These are phyloP conservation scores for Ogataea sp. DNA, from an alignment of 805 yeast species.

Conservation along the genomic window DNA sequence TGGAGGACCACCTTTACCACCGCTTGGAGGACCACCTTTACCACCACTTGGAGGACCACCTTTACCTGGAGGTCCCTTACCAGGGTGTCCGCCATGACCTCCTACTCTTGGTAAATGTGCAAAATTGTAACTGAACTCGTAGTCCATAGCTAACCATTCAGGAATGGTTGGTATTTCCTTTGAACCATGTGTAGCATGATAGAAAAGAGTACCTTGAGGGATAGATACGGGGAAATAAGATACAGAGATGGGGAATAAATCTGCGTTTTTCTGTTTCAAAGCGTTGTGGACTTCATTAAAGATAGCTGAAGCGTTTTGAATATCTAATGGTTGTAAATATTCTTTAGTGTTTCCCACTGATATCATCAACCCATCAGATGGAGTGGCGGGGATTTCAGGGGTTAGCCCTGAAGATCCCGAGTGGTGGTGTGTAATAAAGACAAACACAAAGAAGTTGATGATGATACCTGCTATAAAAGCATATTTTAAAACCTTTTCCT, in stretches of 20 bases:
- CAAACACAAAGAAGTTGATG: neutral
- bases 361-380: neutral
- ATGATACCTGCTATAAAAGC: neutral
- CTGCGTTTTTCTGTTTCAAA: slow-evolving; percentile 41
- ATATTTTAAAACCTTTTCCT: neutral
- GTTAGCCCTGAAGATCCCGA: too few relatives aligned
- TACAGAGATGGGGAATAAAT: slow-evolving; percentile 49
- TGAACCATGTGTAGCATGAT: slow-evolving; percentile 37
- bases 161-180: slow-evolving; percentile 9
- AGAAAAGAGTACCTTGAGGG: slow-evolving; percentile 50
- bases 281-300: slow-evolving; percentile 50
- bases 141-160: slow-evolving; percentile 63
- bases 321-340: slow-evolving; percentile 25
- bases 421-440: too few relatives aligned
- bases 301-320: slow-evolving; percentile 42
- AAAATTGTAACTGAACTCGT: slow-evolving; percentile 50
- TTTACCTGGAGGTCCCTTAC: slow-evolving; percentile 3
- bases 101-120: slow-evolving; percentile 15
- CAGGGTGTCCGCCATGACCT: slow-evolving; percentile 1
- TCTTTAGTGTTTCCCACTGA: slow-evolving; percentile 15
- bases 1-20: slow-evolving; percentile 5
- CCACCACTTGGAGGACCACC: slow-evolving; percentile 4
- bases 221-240: slow-evolving; percentile 52
- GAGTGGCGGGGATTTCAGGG: too few relatives aligned
- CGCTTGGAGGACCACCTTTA: slow-evolving; percentile 5